Evolutionary conservation across 2,329 filamentous ascomycete genomes (phyloP), one percentile per base, ranked within the genome.

Genomic region (Phoma sp.): DNA sequence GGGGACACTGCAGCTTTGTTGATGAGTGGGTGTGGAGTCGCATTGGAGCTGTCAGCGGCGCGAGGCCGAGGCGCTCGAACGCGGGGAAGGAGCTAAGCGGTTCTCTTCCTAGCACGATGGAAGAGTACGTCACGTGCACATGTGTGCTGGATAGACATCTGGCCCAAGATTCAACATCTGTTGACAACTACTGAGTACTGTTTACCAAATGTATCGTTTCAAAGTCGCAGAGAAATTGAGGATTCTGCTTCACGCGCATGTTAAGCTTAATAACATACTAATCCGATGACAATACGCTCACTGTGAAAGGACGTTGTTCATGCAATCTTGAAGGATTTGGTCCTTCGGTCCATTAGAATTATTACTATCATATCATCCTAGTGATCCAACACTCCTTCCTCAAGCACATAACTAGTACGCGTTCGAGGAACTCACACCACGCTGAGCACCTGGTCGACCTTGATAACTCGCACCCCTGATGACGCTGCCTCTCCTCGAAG

Each of bases 401-500:
- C 35, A 31, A 13, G 29, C 29, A 31, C 12, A 31, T 6, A 12
- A 9, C 19, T 43, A 19, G n/a, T 31, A 33, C 13, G 43, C 53
- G 6, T 41, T 48, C 6, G 44, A 22, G n/a, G 43, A 40, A 15
- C 43, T 48, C 22, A 33, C n/a, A 9, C 52, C 46, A 9, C 54
- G 33, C 24, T 41, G 44, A 12, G 52, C 56, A 2, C 53, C 61
- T 4, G 56, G 49, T 25, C 61, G 48, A 19, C 58, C 60, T 29
- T 55, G 55, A 6, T 43, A 62, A 22, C 64, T 57, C 15, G 57
- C 39, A 8, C 69, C 70, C 7, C 70, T 55, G n/a, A 71, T 54
- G 13, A 73, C 65, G 43, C 70, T 73, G 2, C 70, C 71, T 27
- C 71, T 60, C 45, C 72, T 61, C 2, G 63, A 67, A 69, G 62